Conservation (phyloP, 139 green algal genomes). For the Chara braunii region DNA sequence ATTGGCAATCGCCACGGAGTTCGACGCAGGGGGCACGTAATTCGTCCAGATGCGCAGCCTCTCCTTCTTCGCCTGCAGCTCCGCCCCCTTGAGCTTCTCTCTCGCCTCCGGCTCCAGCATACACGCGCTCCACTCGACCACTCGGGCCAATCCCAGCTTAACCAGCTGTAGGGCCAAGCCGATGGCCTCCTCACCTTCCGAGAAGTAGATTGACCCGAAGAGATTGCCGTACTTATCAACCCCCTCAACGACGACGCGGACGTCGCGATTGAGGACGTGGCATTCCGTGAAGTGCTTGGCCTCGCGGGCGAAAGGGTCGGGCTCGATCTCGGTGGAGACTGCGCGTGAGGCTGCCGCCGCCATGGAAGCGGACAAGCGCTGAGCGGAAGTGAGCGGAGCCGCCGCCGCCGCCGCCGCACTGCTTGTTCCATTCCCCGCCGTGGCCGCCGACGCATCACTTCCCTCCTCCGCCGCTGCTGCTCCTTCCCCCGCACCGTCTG, state of each 20-base stretch:
- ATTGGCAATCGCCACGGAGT: conserved; percentile 28
- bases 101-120: conserved; percentile 53
- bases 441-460: neutral
- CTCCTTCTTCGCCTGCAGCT: conserved; percentile 70
- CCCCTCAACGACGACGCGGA: conserved; percentile 69
- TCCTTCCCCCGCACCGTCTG: conserved; percentile 38
- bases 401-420: conserved; percentile 15
- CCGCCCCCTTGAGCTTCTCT: conserved; percentile 63
- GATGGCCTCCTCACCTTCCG: conserved; percentile 35
- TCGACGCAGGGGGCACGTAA: conserved; percentile 60
- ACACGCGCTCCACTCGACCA: conserved; percentile 71
- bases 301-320: conserved; percentile 65
- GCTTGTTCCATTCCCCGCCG: conserved; percentile 5
- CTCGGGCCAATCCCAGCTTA: conserved; percentile 44
- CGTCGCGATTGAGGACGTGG: conserved; percentile 58
- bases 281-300: conserved; percentile 79
- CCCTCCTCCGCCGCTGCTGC: conserved; percentile 15
- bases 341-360: conserved; percentile 37
- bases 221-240: conserved; percentile 83
- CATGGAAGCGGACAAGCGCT: conserved; percentile 31
- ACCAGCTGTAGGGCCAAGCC: conserved; percentile 66
- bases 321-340: conserved; percentile 49
- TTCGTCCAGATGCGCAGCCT: conserved; percentile 66
- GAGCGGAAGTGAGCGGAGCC: conserved; percentile 20
- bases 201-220: conserved; percentile 60